Evolutionary conservation across 352 stramenopile genomes (phyloP), one percentile per base, ranked within the genome.

Genomic region (Globisporangium iwayamae): DNA sequence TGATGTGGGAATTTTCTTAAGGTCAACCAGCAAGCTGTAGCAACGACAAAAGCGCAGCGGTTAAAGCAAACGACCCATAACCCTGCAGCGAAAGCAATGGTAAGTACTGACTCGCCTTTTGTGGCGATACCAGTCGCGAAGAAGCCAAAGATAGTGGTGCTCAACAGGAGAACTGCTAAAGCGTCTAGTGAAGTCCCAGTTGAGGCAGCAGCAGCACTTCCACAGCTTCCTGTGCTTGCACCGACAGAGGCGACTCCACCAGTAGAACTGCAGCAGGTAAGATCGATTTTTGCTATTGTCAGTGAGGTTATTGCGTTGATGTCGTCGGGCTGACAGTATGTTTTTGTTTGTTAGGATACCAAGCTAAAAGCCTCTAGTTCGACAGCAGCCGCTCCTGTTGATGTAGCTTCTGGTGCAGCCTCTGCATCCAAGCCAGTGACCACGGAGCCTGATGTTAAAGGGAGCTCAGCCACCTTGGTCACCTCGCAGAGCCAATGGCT

Each of bases 101-200:
- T 18, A 3, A 3, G 10, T n/a, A 10, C 28, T 28, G 6, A 28
- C 14, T 41, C 28, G 9, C 0, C 14, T 14, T 41, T 14, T 41
- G 9, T 32, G 8, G 32, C 9, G 20, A 57, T 5, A 9, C 32
- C 5, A 11, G 32, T 32, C n/a, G n/a, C 32, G 7, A 58, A 58
- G n/a, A 58, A 58, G 32, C 34, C 32, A 1, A 58, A 58, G 38
- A 46, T 58, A n/a, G n/a, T 46, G 7, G 52, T 58, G 9, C n/a
- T 58, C 6, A 58, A 58, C 3, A 58, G 52, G n/a, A 58, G 38
- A 46, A 8, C n/a, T 18, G 18, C n/a, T 8, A 34, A 20, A n/a
- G 32, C 32, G 20, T 41, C 52, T 10, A 58, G 32, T 46, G 52
- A 30, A 58, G 1, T 22, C 18, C 11, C 52, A 18, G 22, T 16